A percentile compares a stretch with the other conserved stretches of the same genome.
phyloP scores from a whole-genome alignment of 331 rosid genomes.

The Pyrus hybrid region DNA sequence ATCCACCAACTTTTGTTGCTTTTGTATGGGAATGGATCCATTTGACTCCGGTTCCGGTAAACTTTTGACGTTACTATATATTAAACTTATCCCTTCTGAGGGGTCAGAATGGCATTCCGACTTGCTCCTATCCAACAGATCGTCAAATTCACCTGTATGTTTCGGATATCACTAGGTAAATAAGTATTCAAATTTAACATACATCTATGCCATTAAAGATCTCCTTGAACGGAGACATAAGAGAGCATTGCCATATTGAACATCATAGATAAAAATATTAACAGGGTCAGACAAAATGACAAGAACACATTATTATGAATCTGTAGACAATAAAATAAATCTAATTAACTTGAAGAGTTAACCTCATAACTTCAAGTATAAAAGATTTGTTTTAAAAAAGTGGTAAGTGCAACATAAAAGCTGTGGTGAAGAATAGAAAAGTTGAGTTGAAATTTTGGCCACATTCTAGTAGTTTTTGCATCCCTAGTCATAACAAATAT shows the following conservation, averaged over 20 bases:
- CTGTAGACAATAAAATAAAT: not conserved
- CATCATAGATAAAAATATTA: not conserved
- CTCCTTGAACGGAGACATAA: not conserved
- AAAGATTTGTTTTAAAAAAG: not conserved
- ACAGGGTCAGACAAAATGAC: not conserved
- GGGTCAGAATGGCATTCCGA: conserved; percentile 34
- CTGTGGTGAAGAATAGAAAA: not conserved
- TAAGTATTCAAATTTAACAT: not conserved
- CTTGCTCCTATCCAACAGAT: conserved; percentile 60
- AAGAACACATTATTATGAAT: not conserved
- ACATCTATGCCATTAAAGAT: not conserved
- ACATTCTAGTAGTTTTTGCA: not conserved
- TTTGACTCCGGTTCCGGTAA: conserved; percentile 47
- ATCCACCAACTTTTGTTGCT: conserved; percentile 42
- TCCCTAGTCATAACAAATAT: not conserved
- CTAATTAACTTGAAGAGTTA: not conserved
- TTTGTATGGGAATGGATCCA: conserved; percentile 50
- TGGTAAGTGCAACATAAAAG: too few species aligned
- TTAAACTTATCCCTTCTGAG: conserved; percentile 49
- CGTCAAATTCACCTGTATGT: conserved; percentile 85
- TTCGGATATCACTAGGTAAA: conserved; percentile 1
- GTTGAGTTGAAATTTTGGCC: not conserved
- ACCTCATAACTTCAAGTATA: not conserved
- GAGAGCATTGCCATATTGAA: not conserved
- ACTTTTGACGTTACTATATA: conserved; percentile 34